Conservation (phyloP, 2,329 filamentous ascomycete species). For the Cytospora leucostoma region DNA sequence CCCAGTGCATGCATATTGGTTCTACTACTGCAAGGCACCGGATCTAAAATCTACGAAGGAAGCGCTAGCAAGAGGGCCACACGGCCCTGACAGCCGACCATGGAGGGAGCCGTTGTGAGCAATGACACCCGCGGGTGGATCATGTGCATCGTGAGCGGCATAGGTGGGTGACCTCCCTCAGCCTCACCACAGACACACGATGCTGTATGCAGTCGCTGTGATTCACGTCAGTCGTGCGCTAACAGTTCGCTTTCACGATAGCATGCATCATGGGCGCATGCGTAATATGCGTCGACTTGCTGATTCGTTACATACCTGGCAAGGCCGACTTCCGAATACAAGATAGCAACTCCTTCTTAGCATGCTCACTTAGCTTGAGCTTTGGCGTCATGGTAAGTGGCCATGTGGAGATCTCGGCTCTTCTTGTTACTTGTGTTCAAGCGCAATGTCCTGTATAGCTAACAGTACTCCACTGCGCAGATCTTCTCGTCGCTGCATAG, state of each 20-base stretch:
- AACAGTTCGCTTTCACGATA: conserved; percentile 31
- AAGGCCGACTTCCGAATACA: conserved; percentile 81
- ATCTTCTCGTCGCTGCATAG: conserved; percentile 89
- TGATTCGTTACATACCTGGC: conserved; percentile 72
- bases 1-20: conserved; percentile 7
- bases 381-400: conserved; percentile 88
- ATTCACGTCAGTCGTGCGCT: neutral
- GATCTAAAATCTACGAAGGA: conserved; percentile 16
- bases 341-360: conserved; percentile 85
- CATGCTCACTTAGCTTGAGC: conserved; percentile 84
- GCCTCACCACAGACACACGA: conserved; percentile 3
- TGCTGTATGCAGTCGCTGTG: neutral
- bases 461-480: conserved; percentile 45
- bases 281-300: conserved; percentile 82
- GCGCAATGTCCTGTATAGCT: neutral
- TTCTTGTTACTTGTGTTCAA: conserved; percentile 11
- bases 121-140: conserved; percentile 95
- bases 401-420: neutral
- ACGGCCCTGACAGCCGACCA: conserved; percentile 35
- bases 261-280: conserved; percentile 74
- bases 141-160: conserved; percentile 80
- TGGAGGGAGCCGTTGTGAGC: conserved; percentile 50
- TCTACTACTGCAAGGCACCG: conserved; percentile 24
- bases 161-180: conserved; percentile 51
- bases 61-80: conserved; percentile 22